Percentiles rank a stretch among this genome's conserved stretches.
These are phyloP conservation scores for Pseudogymnoascus sp. DNA, from an alignment of 2,329 filamentous ascomycete species.

Conservation along the genomic window DNA sequence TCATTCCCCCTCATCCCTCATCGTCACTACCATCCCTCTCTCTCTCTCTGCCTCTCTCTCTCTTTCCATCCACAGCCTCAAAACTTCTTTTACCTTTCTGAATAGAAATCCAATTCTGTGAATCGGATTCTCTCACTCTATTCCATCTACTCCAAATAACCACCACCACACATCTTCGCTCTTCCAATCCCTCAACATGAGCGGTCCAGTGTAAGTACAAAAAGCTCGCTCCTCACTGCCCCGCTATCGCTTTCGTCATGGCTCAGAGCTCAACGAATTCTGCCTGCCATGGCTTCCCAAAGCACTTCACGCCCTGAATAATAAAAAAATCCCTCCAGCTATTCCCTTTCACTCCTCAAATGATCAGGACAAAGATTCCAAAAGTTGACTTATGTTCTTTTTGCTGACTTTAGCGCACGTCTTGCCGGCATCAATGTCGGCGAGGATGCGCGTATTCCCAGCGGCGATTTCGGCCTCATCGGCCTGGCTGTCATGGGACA, in stretches of 20 bases:
- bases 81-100: neutral
- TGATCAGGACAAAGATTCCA: slow-evolving; percentile 13
- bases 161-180: neutral
- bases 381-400: slow-evolving; percentile 23
- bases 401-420: slow-evolving; percentile 51
- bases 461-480: slow-evolving; percentile 76
- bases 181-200: slow-evolving; percentile 20
- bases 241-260: slow-evolving; percentile 23
- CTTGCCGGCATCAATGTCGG: slow-evolving; percentile 66
- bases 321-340: slow-evolving; percentile 10
- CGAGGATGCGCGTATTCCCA: slow-evolving; percentile 43
- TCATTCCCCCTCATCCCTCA: neutral
- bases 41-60: neutral
- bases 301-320: neutral
- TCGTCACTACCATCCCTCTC: neutral
- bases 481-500: slow-evolving; percentile 86
- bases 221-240: slow-evolving; percentile 27
- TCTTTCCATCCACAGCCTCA: neutral
- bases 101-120: slow-evolving; percentile 4
- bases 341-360: slow-evolving; percentile 5
- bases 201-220: slow-evolving; percentile 50
- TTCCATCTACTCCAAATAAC: neutral
- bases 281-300: slow-evolving; percentile 10
- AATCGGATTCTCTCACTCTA: neutral
- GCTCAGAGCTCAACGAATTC: slow-evolving; percentile 9